Percentiles rank a stretch among this genome's conserved stretches.
Conservation (phyloP, 108 stramenopile genomes). For the Stephanodiscus minutulus region DNA sequence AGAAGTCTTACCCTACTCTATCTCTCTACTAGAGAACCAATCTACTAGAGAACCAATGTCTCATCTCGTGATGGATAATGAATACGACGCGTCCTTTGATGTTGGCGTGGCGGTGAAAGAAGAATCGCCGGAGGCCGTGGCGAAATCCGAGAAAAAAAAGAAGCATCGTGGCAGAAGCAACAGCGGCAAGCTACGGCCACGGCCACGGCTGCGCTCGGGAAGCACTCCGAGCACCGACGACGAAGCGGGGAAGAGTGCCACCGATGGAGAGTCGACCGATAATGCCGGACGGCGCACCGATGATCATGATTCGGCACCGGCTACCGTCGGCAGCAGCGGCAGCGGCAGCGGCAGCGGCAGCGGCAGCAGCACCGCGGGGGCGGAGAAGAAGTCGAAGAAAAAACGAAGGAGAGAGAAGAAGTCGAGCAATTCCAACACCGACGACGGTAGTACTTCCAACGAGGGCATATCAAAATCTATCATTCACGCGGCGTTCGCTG, state of each 20-base stretch:
- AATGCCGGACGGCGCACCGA: constrained; percentile 1
- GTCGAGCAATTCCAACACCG: constrained; percentile 12
- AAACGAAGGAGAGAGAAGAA: constrained; percentile 32
- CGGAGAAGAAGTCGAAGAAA: constrained; percentile 15
- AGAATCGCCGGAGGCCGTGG: background rate
- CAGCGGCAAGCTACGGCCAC: background rate
- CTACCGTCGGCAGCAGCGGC: no score
- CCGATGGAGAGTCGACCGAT: background rate
- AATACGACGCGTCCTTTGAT: constrained; percentile 26
- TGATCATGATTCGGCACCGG: background rate
- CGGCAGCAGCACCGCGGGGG: background rate
- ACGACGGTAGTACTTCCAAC: constrained; percentile 2
- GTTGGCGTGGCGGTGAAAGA: constrained; percentile 31
- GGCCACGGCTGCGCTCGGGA: constrained; percentile 18
- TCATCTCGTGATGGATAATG: background rate
- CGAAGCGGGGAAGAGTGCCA: background rate
- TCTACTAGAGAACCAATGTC: background rate
- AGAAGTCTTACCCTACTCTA: no score
- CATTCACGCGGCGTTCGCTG: constrained; percentile 27
- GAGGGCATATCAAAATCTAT: background rate
- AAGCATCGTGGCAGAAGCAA: constrained; percentile 12
- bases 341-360: background rate
- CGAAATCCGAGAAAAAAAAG: constrained; percentile 6
- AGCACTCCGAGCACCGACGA: constrained; percentile 12
- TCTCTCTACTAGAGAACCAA: background rate